These are phyloP conservation scores for Shiraia bambusicola DNA, from an alignment of 2,329 filamentous ascomycete species.

Conservation along the genomic window DNA sequence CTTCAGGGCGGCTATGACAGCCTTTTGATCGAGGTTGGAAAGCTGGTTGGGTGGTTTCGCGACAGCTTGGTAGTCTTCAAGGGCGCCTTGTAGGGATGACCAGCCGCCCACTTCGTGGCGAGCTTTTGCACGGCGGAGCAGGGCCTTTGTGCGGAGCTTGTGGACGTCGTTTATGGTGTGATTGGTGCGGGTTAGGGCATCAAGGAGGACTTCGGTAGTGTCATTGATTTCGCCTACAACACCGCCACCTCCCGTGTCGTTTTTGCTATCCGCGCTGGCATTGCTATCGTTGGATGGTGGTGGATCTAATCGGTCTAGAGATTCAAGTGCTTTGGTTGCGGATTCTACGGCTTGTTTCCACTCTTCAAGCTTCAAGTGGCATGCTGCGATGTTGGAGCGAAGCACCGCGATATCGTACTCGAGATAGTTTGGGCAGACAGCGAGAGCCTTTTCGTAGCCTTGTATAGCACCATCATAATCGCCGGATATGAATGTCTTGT, in stretches of 20 bases:
- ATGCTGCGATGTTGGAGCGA: slow-evolving; percentile 85
- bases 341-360: slow-evolving; percentile 81
- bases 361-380: slow-evolving; percentile 78
- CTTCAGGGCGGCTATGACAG: slow-evolving; percentile 66
- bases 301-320: slow-evolving; percentile 64
- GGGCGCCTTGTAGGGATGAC: slow-evolving; percentile 75
- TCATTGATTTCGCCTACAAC: slow-evolving; percentile 64
- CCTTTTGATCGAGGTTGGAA: slow-evolving; percentile 63
- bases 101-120: slow-evolving; percentile 72
- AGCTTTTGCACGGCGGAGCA: slow-evolving; percentile 76
- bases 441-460: slow-evolving; percentile 78
- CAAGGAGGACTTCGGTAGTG: slow-evolving; percentile 33
- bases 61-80: slow-evolving; percentile 76
- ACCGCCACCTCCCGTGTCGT: slow-evolving; percentile 48
- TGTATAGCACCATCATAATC: slow-evolving; percentile 77
- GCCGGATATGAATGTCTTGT: slow-evolving; percentile 71
- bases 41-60: slow-evolving; percentile 59
- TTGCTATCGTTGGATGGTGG: slow-evolving; percentile 22
- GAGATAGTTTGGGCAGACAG: slow-evolving; percentile 78
- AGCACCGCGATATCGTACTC: slow-evolving; percentile 87
- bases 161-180: slow-evolving; percentile 61
- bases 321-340: slow-evolving; percentile 71
- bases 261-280: slow-evolving; percentile 48
- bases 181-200: slow-evolving; percentile 32
- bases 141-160: slow-evolving; percentile 77